Conservation (phyloP, 1,139 yeast species). For the Debaryomyces psychrophilus region DNA sequence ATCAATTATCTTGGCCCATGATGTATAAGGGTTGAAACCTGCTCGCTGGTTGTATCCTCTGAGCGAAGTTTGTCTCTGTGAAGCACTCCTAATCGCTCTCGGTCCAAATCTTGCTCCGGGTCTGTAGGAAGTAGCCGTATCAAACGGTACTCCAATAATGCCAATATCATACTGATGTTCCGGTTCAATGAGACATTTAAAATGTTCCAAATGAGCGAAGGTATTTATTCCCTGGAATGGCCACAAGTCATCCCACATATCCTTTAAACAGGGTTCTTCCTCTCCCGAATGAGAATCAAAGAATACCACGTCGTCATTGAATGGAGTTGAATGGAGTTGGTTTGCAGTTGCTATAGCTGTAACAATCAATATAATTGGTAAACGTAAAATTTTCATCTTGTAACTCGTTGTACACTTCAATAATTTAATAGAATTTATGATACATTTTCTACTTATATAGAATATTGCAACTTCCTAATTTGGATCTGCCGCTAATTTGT, state of each 20-base stretch:
- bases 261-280: slow-evolving; percentile 40
- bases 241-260: slow-evolving; percentile 68
- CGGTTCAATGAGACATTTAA: slow-evolving; percentile 56
- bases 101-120: slow-evolving; percentile 86
- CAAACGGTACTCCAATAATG: slow-evolving; percentile 75
- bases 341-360: neutral
- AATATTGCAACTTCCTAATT: neutral
- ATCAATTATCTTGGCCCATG: slow-evolving; percentile 71
- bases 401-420: neutral
- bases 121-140: slow-evolving; percentile 73
- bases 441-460: neutral
- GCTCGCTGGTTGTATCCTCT: slow-evolving; percentile 75
- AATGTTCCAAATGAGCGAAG: slow-evolving; percentile 69
- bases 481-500: slow-evolving; percentile 5
- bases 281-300: neutral
- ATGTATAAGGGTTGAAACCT: slow-evolving; percentile 59
- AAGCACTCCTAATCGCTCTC: slow-evolving; percentile 69
- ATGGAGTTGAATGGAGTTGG: slow-evolving; percentile 12
- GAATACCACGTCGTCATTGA: slow-evolving; percentile 7
- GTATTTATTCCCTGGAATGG: slow-evolving; percentile 72
- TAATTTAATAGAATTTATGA: neutral
- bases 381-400: slow-evolving; percentile 1
- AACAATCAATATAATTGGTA: neutral
- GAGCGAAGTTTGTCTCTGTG: slow-evolving; percentile 67
- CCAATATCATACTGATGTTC: slow-evolving; percentile 61